These are phyloP conservation scores for Seminavis robusta DNA, from an alignment of 108 stramenopile genomes.

Conservation along the genomic window DNA sequence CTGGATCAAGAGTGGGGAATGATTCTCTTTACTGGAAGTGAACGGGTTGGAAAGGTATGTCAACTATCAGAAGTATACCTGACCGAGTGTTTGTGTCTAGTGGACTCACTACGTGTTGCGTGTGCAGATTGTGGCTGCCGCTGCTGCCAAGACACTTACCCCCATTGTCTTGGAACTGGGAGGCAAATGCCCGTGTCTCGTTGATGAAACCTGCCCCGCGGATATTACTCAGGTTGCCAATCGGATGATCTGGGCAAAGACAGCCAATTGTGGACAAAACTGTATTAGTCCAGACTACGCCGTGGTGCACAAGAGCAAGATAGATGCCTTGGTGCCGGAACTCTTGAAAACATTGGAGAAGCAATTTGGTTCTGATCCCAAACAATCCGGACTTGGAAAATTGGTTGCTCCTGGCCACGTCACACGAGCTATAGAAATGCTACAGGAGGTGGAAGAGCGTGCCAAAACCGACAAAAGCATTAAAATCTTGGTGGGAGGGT, in stretches of 20 bases:
- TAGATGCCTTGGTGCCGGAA: background rate
- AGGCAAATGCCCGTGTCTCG: constrained; percentile 78
- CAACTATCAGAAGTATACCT: too few species aligned
- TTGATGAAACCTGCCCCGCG: constrained; percentile 54
- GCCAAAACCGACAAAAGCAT: background rate
- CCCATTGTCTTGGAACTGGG: constrained; percentile 91
- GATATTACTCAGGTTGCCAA: constrained; percentile 33
- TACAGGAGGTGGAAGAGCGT: constrained; percentile 36
- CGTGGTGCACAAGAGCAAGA: constrained; percentile 20
- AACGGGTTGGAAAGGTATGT: constrained; percentile 48
- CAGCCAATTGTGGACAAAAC: constrained; percentile 83
- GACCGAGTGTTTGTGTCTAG: constrained; percentile 11
- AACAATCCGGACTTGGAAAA: constrained; percentile 36
- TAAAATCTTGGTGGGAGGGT: constrained; percentile 39
- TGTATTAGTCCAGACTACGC: constrained; percentile 85
- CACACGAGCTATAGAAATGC: constrained; percentile 23
- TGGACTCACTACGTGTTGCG: too few species aligned
- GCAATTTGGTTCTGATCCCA: constrained; percentile 27
- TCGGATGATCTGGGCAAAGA: constrained; percentile 67
- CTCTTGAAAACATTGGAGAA: constrained; percentile 5
- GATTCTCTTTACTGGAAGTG: constrained; percentile 89
- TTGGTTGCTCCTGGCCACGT: constrained; percentile 42
- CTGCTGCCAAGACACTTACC: constrained; percentile 82
- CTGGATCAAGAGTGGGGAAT: constrained; percentile 61
- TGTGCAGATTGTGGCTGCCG: constrained; percentile 64